phyloP scores from a whole-genome alignment of 306 rosid genomes.

The Clitoria ternatea region DNA sequence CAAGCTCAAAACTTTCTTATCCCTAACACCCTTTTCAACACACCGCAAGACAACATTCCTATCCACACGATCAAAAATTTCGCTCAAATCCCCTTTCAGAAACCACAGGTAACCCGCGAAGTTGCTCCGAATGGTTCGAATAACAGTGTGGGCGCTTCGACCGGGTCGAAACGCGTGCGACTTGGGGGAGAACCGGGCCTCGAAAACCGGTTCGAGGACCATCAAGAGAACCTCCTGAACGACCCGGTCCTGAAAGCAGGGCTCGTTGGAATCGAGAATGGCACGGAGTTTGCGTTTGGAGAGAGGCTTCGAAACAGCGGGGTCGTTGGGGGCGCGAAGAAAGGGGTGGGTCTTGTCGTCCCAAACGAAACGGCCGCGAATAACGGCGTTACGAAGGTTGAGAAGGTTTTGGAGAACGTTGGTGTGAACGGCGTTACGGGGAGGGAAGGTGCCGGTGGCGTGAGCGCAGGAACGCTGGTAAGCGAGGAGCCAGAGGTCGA shows the following conservation, averaged over 20 bases:
- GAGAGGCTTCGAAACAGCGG: slow-evolving; percentile 21
- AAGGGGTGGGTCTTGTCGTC: slow-evolving; percentile 37
- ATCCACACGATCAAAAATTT: slow-evolving; percentile 55
- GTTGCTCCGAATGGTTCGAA: slow-evolving; percentile 81
- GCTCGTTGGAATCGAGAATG: slow-evolving; percentile 50
- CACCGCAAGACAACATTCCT: slow-evolving; percentile 50
- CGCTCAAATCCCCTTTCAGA: slow-evolving; percentile 73
- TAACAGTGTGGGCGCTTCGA: slow-evolving; percentile 71
- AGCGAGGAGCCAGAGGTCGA: slow-evolving; percentile 87
- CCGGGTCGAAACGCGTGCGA: slow-evolving; percentile 88
- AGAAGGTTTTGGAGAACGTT: slow-evolving; percentile 58
- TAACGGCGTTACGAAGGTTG: slow-evolving; percentile 68
- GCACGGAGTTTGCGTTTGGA: slow-evolving; percentile 67
- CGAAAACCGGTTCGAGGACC: slow-evolving; percentile 78
- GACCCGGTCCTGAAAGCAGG: too few species aligned
- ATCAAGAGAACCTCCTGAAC: slow-evolving; percentile 82
- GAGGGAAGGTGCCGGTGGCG: slow-evolving; percentile 79
- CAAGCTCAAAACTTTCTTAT: slow-evolving; percentile 63
- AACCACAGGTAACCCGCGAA: slow-evolving; percentile 95
- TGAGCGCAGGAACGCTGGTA: slow-evolving; percentile 87
- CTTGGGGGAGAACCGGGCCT: slow-evolving; percentile 68
- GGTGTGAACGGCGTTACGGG: slow-evolving; percentile 75
- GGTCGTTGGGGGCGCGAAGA: slow-evolving; percentile 56
- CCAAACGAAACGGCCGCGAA: slow-evolving; percentile 60
- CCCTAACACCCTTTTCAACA: slow-evolving; percentile 66